Conservation (phyloP, 306 rosid genomes). For the Luffa acutangula region DNA sequence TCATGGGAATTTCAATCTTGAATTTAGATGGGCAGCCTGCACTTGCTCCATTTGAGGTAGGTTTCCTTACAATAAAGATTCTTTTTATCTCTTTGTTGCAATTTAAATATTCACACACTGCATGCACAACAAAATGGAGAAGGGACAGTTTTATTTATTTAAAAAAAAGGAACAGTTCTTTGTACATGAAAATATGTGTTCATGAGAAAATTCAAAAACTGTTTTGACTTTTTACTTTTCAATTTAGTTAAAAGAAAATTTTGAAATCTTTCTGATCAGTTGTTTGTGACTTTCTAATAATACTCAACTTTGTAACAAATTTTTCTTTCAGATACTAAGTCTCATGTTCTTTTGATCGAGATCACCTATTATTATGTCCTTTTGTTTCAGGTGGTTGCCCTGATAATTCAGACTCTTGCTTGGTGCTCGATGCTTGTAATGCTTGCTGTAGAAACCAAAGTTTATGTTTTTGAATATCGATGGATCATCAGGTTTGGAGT, state of each 20-base stretch:
- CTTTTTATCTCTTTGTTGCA: not conserved
- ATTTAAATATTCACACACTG: not conserved
- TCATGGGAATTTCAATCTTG: conserved; percentile 62
- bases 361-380: not conserved
- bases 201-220: not conserved
- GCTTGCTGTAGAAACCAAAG: conserved; percentile 59
- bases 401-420: conserved; percentile 48
- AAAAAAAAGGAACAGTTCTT: too few species aligned
- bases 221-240: not conserved
- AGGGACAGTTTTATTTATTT: too few species aligned
- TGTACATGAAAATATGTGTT: not conserved
- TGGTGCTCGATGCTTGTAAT: conserved; percentile 83
- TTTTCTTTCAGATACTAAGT: not conserved
- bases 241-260: not conserved
- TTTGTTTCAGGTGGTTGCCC: conserved; percentile 43
- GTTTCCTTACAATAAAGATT: not conserved
- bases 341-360: not conserved
- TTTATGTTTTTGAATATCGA: conserved; percentile 63
- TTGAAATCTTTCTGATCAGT: not conserved
- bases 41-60: conserved; percentile 90
- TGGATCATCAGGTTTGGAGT: conserved; percentile 84
- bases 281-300: not conserved
- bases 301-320: not conserved
- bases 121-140: not conserved
- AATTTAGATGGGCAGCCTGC: conserved; percentile 68